A percentile compares a stretch with the other conserved stretches of the same genome.
Conservation (phyloP, 345 rosid species). For the Acer saccharum region DNA sequence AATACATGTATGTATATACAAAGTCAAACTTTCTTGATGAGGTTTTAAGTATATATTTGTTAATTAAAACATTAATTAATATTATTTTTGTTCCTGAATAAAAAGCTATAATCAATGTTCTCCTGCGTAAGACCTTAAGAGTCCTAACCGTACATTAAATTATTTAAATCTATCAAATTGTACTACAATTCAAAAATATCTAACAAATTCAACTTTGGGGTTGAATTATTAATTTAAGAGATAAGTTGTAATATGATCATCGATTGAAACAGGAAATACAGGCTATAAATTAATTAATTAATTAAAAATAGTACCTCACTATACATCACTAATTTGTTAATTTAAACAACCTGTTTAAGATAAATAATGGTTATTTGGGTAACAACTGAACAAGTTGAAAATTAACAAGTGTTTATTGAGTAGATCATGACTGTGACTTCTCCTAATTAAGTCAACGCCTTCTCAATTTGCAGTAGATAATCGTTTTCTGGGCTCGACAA, state of each 20-base stretch:
- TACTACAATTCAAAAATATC: background rate
- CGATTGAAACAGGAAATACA: background rate
- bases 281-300: background rate
- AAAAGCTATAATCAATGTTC: background rate
- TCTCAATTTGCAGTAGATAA: constrained; percentile 3
- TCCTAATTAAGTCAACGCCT: constrained; percentile 12
- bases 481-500: background rate
- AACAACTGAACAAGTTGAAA: background rate
- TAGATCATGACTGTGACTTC: constrained; percentile 1
- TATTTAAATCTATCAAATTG: constrained; percentile 3
- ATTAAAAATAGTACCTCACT: background rate
- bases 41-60: background rate
- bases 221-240: background rate
- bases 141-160: constrained; percentile 5
- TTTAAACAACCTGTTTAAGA: background rate
- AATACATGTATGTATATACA: too few species aligned
- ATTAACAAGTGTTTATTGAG: background rate
- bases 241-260: background rate
- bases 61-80: background rate
- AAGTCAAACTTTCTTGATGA: background rate
- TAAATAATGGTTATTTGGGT: background rate
- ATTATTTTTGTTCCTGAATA: background rate
- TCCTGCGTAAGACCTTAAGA: background rate
- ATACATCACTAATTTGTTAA: background rate
- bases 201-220: background rate